A percentile compares a stretch with the other conserved stretches of the same genome.
phyloP scores from a whole-genome alignment of 805 yeast species.

The Candida vartiovaarae region DNA sequence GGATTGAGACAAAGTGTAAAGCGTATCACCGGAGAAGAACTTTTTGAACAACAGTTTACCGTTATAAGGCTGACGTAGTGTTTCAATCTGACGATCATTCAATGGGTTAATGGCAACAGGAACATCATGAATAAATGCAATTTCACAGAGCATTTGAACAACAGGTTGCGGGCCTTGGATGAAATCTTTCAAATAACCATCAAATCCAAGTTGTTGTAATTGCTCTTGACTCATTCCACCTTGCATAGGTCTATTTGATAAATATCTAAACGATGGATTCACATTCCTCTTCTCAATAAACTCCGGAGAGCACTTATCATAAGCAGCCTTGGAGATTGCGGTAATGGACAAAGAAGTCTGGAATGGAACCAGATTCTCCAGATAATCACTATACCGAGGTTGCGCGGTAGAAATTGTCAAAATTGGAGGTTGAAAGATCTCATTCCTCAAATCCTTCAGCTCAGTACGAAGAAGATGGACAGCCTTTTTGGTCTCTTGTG shows the following conservation, averaged over 20 bases:
- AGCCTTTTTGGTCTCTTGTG: slow-evolving; percentile 27
- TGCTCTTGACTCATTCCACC: slow-evolving; percentile 27
- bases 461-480: slow-evolving; percentile 36
- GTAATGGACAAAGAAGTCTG: slow-evolving; percentile 58
- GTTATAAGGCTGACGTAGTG: slow-evolving; percentile 27
- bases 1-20: slow-evolving; percentile 49
- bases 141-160: slow-evolving; percentile 60
- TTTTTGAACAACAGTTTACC: slow-evolving; percentile 44
- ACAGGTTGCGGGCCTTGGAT: slow-evolving; percentile 69
- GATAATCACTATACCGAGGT: slow-evolving; percentile 40
- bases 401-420: slow-evolving; percentile 53
- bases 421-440: slow-evolving; percentile 69
- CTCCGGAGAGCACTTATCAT: slow-evolving; percentile 33
- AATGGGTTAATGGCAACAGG: slow-evolving; percentile 56
- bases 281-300: slow-evolving; percentile 31
- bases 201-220: slow-evolving; percentile 56
- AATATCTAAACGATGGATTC: slow-evolving; percentile 53
- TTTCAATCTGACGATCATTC: slow-evolving; percentile 31
- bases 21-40: slow-evolving; percentile 52
- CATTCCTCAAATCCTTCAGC: slow-evolving; percentile 27
- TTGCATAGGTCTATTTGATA: slow-evolving; percentile 15
- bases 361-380: slow-evolving; percentile 50
- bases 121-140: slow-evolving; percentile 41
- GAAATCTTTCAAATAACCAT: slow-evolving; percentile 68
- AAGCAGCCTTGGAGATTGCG: slow-evolving; percentile 46